Percentiles rank a stretch among this genome's conserved stretches.
These are phyloP conservation scores for Nigrospora osmanthi DNA, from an alignment of 2,329 filamentous ascomycete genomes.

Conservation along the genomic window DNA sequence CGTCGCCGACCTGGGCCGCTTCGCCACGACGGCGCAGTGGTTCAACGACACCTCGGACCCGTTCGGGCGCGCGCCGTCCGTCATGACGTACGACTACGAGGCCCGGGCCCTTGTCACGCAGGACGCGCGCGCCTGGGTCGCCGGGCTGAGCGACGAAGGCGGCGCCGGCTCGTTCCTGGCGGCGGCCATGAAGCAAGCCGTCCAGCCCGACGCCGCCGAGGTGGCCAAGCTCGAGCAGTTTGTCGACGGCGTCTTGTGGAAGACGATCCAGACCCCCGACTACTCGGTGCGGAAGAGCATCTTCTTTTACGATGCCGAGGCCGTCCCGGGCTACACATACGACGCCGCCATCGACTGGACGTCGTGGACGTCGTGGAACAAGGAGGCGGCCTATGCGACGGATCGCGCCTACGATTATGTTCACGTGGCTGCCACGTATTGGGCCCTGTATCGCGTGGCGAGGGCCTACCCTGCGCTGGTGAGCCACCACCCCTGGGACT, in stretches of 20 bases:
- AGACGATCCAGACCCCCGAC: conserved; percentile 35
- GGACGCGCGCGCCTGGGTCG: conserved; percentile 46
- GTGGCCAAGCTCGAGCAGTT: conserved; percentile 46
- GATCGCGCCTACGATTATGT: conserved; percentile 53
- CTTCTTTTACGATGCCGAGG: conserved; percentile 46
- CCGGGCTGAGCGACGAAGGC: conserved; percentile 52
- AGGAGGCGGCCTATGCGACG: conserved; percentile 31
- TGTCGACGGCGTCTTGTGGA: conserved; percentile 40
- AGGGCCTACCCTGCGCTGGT: conserved; percentile 37
- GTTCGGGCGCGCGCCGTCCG: conserved; percentile 44
- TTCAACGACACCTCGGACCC: conserved; percentile 43
- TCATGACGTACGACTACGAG: conserved; percentile 50
- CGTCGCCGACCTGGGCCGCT: conserved; percentile 38
- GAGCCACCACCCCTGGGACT: conserved; percentile 34
- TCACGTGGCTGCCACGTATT: conserved; percentile 47
- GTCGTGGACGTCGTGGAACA: conserved; percentile 44
- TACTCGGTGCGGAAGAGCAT: conserved; percentile 45
- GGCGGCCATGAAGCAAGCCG: conserved; percentile 44
- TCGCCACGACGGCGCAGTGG: conserved; percentile 46
- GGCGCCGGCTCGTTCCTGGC: conserved; percentile 49
- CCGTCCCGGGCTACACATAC: conserved; percentile 35
- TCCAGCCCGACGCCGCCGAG: conserved; percentile 40
- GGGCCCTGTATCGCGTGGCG: conserved; percentile 47
- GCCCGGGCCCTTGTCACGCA: conserved; percentile 32
- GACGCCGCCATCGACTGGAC: conserved; percentile 34